Base-by-base conservation (phyloP, 306 rosid genomes). In the Vicia sativa region DNA sequence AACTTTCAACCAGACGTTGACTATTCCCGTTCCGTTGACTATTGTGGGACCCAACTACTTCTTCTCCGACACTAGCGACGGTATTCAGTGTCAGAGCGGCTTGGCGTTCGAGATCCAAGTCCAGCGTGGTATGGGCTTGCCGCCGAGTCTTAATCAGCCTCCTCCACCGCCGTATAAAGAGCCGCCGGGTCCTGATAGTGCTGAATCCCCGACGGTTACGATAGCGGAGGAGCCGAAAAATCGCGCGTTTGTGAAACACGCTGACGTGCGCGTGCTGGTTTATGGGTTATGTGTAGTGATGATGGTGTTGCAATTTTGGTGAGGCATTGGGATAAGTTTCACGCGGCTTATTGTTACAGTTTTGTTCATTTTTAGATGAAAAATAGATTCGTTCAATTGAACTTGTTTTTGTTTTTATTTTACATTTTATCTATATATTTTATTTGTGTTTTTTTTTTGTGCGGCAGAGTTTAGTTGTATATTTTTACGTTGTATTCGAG, bases 101-200 rank as follows among this genome's bases (percentile, higher is more conserved):
- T 55, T 92, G 82, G 91, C 91, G 15, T 92, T 90, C 55, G 75
- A 64, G 75, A 86, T 92, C 77, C 16, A 78, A 3, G 96, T 90
- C 62, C 64, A 72, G n/a, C 77, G 71, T 53, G 96, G 98, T 16
- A 77, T 61, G 15, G 96, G 96, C 34, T 76, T 92, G 70, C 98
- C 93, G n/a, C 96, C 96, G 23, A 79, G 80, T 46, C 86, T 92
- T n/a, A 86, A 80, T 65, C 93, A 86, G 70, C 93, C 96, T 9
- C 98, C 96, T 0, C 98, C 98, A 0, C 98, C 96, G 19, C 92
- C 91, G 21, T 92, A 87, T 74, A 46, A 37, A 0, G 81, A 80
- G 65, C 95, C 96, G 1, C 89, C 92, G 1, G 75, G 76, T 54
- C 43, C 90, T 0, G 87, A 73, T 9, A 50, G 77, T 3, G 70